A percentile compares a stretch with the other conserved stretches of the same genome.
phyloP scores from a whole-genome alignment of 208 protist species.

The Wallacemonas sp. region DNA sequence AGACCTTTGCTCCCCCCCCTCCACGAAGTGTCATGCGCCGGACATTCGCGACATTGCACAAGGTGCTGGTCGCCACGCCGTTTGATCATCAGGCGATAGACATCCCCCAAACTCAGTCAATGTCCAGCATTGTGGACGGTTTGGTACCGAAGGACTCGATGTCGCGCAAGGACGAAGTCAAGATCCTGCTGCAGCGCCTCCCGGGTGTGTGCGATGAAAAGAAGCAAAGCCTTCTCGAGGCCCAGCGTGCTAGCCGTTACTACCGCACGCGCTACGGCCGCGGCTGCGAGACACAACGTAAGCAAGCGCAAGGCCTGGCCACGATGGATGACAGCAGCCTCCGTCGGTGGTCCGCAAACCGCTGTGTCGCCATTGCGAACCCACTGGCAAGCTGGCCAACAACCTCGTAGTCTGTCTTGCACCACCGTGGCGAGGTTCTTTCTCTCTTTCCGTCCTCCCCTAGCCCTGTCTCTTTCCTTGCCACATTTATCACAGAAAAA shows the following conservation, averaged over 20 bases:
- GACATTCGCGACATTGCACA: background rate
- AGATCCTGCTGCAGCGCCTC: conserved; percentile 46
- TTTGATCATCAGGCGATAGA: conserved; percentile 69
- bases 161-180: conserved; percentile 47
- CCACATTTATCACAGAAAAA: too few species aligned
- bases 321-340: background rate
- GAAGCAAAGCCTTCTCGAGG: conserved; percentile 47
- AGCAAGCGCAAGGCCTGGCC: conserved; percentile 21
- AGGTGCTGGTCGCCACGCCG: conserved; percentile 43
- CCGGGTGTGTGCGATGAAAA: conserved; percentile 47
- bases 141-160: conserved; percentile 26
- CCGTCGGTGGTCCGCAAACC: background rate
- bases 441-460: background rate
- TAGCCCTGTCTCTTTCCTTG: too few species aligned
- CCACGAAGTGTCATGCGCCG: background rate
- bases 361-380: conserved; percentile 10
- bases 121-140: conserved; percentile 10
- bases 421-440: too few species aligned
- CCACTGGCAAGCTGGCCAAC: conserved; percentile 10
- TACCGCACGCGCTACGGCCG: conserved; percentile 67
- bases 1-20: background rate
- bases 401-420: background rate
- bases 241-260: conserved; percentile 56
- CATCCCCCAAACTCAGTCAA: conserved; percentile 31
- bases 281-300: conserved; percentile 41